Conservation (phyloP, 1,284 basidiomycete species). For the Ganoderma boninense region DNA sequence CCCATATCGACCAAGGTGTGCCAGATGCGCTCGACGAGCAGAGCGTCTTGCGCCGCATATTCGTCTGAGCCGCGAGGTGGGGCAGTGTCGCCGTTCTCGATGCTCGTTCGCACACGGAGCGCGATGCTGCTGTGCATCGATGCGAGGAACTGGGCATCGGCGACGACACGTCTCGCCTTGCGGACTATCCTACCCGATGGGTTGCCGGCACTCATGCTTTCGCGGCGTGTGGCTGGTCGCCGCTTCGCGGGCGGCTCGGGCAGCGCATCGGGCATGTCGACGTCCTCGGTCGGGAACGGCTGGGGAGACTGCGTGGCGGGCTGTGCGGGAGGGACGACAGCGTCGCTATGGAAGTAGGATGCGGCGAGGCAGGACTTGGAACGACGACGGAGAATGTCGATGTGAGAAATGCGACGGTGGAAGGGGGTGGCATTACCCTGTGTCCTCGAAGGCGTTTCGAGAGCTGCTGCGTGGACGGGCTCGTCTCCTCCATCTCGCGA, state of each 20-base stretch:
- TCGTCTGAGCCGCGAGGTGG: conserved; percentile 20
- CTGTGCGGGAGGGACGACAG: neutral
- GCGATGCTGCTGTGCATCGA: conserved; percentile 51
- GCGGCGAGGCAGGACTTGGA: conserved; percentile 36
- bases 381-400: conserved; percentile 35
- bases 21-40: conserved; percentile 45
- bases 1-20: conserved; percentile 43
- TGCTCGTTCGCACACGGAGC: conserved; percentile 29
- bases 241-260: conserved; percentile 15
- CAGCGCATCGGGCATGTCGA: conserved; percentile 12
- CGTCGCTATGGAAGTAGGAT: conserved; percentile 34
- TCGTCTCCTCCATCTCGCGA: conserved; percentile 14
- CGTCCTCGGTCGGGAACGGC: conserved; percentile 1
- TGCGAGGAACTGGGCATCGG: conserved; percentile 50
- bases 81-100: conserved; percentile 8
- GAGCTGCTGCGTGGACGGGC: conserved; percentile 8
- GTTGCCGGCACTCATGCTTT: conserved; percentile 33
- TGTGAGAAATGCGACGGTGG: conserved; percentile 27
- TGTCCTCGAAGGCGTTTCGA: neutral
- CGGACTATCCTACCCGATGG: conserved; percentile 42
- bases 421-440: conserved; percentile 10
- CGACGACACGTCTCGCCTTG: conserved; percentile 45
- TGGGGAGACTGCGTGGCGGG: neutral
- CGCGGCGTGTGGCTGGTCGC: conserved; percentile 27
- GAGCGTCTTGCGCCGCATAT: conserved; percentile 39